These are phyloP conservation scores for Eucalyptus regnans DNA, from an alignment of 345 rosid genomes.

Conservation along the genomic window DNA sequence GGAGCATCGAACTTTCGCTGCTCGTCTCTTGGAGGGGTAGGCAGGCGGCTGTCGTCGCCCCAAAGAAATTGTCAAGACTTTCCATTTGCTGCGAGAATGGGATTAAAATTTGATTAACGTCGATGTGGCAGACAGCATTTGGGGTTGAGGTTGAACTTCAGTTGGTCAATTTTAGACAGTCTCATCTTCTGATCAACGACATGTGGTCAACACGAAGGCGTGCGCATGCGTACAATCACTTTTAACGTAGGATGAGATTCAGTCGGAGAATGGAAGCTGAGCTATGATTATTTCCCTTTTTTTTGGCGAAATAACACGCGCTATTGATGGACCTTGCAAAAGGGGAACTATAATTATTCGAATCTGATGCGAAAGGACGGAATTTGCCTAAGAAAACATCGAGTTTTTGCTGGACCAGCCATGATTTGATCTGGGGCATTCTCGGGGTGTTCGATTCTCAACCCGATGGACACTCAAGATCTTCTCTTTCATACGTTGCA, in stretches of 20 bases:
- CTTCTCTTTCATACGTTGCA: neutral
- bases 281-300: neutral
- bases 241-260: neutral
- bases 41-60: neutral
- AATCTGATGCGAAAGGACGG: neutral
- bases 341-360: neutral
- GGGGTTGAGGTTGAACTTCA: neutral
- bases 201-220: neutral
- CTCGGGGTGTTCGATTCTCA: neutral
- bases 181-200: neutral
- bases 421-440: neutral
- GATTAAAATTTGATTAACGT: neutral
- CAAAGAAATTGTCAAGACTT: neutral
- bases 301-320: accelerated
- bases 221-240: neutral
- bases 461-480: neutral
- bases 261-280: neutral
- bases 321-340: neutral
- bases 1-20: neutral
- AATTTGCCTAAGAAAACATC: neutral
- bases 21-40: neutral
- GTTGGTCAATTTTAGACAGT: neutral
- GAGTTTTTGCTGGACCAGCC: neutral
- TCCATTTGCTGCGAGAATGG: neutral
- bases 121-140: neutral